phyloP scores from a whole-genome alignment of 1,284 basidiomycete genomes.

The Rhodotorula mucilaginosa region DNA sequence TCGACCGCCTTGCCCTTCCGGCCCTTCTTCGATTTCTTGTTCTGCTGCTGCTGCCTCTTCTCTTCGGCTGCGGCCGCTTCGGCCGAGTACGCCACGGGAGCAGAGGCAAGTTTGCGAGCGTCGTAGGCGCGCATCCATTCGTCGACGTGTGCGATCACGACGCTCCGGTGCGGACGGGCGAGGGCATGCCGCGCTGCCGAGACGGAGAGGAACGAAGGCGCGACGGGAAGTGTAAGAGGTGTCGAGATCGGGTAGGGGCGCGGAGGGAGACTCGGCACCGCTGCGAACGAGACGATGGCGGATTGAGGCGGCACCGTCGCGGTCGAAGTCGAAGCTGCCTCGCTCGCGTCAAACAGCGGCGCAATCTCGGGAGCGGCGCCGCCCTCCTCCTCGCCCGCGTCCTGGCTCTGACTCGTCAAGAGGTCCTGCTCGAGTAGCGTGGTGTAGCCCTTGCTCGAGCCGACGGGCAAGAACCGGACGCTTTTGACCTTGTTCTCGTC shows the following conservation, averaged over 20 bases:
- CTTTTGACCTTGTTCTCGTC: slow-evolving; percentile 8
- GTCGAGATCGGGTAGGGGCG: slow-evolving; percentile 3
- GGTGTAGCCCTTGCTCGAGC: background rate
- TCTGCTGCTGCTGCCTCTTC: background rate
- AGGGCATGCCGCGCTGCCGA: slow-evolving; percentile 15
- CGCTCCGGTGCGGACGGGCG: slow-evolving; percentile 23
- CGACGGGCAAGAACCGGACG: slow-evolving; percentile 12
- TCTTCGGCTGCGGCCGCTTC: background rate
- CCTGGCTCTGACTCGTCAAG: background rate
- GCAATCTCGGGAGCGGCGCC: background rate
- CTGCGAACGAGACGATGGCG: slow-evolving; percentile 22
- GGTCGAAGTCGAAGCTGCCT: background rate
- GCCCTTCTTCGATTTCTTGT: slow-evolving; percentile 10
- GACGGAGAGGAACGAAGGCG: slow-evolving; percentile 11
- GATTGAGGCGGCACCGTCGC: slow-evolving; percentile 9
- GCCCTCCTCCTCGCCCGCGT: background rate
- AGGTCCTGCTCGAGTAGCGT: slow-evolving; percentile 10
- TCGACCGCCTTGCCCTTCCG: slow-evolving; percentile 2
- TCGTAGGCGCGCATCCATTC: slow-evolving; percentile 37
- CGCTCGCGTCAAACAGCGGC: slow-evolving; percentile 8
- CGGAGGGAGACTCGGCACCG: slow-evolving; percentile 16
- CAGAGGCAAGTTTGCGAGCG: slow-evolving; percentile 12
- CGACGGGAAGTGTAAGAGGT: slow-evolving; percentile 5
- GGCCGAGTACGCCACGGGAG: slow-evolving; percentile 1
- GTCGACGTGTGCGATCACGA: slow-evolving; percentile 35